A percentile compares a stretch with the other conserved stretches of the same genome.
These are phyloP conservation scores for Mallotus nudiflorus DNA, from an alignment of 345 rosid genomes.

Conservation along the genomic window DNA sequence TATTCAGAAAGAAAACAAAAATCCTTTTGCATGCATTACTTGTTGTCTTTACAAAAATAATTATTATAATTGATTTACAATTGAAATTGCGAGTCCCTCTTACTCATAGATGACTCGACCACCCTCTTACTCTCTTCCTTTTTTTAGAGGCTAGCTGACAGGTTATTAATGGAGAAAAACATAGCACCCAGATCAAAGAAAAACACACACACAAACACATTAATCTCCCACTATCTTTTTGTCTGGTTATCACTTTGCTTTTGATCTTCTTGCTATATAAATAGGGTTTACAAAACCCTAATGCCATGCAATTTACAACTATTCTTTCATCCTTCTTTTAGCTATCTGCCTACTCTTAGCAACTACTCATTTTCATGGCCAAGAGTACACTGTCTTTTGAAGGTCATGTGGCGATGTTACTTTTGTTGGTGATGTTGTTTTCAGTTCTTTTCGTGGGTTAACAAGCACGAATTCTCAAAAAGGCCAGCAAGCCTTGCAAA, in stretches of 20 bases:
- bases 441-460: not conserved
- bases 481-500: not conserved
- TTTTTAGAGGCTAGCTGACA: too few species aligned
- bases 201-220: not conserved
- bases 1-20: not conserved
- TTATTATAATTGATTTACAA: not conserved
- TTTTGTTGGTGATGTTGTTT: constrained; percentile 9
- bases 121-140: not conserved
- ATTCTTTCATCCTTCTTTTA: not conserved
- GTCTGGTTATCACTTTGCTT: not conserved
- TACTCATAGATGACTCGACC: not conserved
- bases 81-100: not conserved
- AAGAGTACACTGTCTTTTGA: not conserved
- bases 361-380: not conserved
- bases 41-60: not conserved
- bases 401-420: not conserved
- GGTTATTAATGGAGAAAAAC: too few species aligned
- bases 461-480: constrained; percentile 20
- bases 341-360: too few species aligned
- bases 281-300: not conserved
- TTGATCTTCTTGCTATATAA: not conserved
- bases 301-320: not conserved
- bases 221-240: not conserved
- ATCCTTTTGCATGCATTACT: not conserved
- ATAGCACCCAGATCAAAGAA: too few species aligned